phyloP scores from a whole-genome alignment of 2,329 filamentous ascomycete genomes.

The Talaromyces sp. region DNA sequence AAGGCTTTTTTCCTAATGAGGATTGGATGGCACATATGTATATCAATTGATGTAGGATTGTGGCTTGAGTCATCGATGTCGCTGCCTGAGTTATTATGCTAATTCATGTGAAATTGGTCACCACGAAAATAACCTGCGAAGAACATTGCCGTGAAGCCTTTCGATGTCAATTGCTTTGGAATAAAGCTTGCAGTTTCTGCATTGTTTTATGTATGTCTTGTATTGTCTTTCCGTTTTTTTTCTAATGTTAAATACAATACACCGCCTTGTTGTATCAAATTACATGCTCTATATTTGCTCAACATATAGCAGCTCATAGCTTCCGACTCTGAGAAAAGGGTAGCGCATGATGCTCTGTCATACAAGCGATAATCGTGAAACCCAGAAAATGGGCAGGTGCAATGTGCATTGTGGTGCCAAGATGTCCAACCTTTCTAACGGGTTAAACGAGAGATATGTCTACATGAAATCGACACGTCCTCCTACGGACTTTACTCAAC shows the following conservation, averaged over 20 bases:
- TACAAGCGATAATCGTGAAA: background rate
- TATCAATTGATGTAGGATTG: too few relatives aligned
- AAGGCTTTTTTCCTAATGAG: background rate
- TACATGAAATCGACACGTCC: background rate
- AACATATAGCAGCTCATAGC: background rate
- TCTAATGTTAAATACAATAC: background rate
- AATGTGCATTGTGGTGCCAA: background rate
- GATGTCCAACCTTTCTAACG: background rate
- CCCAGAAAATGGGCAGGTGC: background rate
- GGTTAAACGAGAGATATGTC: background rate
- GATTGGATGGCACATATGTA: background rate
- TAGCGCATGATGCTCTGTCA: background rate
- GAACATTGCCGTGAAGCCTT: background rate
- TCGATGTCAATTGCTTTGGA: background rate
- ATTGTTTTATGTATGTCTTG: background rate
- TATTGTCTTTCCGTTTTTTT: rapidly evolving
- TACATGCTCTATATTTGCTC: background rate
- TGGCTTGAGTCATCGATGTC: background rate
- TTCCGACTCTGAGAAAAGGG: background rate
- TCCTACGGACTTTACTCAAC: too few relatives aligned
- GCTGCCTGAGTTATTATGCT: background rate
- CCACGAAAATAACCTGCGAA: background rate
- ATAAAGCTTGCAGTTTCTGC: background rate
- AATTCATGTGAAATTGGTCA: background rate
- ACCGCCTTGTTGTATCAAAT: background rate